Base-by-base conservation (phyloP, 352 stramenopile species). In the Thalassiosira delicatula region DNA sequence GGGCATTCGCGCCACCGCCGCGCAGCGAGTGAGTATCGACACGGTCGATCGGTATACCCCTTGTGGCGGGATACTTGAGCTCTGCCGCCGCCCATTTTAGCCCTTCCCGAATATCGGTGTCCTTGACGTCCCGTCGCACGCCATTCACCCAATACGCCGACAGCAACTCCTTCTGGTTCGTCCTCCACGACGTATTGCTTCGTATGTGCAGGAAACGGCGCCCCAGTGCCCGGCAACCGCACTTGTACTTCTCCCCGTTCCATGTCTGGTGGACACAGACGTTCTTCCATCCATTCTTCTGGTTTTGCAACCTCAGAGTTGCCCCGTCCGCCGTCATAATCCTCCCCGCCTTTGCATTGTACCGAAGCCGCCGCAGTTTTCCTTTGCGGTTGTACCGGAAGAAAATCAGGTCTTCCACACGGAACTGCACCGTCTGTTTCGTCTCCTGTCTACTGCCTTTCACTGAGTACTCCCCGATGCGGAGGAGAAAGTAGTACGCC, bases 21-120 rank as follows among this genome's bases (percentile, higher is more conserved):
- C 66, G 32, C 2, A 83, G 56, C 14, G 74, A 83, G 30, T 76
- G 74, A 8, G 54, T 83, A 37, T 65, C 57, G 3, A 83, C 23
- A 2, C 32, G 2, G 19, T 76, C 67, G 53, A 83, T 71, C 9
- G 59, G 65, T 14, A 83, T 78, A 0, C 74, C 74, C 2, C 57
- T 46, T 2, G 2, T 19, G 7, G 19, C 7, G 0, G 56, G 56
- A 23, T 76, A 82, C 3, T 66, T n/a, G 4, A 77, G 25, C 2
- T 12, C 40, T 19, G 8, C 32, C n/a, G 66, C 67, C 27, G 60
- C 68, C 12, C 27, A 42, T 29, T 77, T 76, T 12, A 78, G 3
- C 2, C 17, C 19, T 32, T 51, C 30, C 33, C 3, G 2, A 9
- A 68, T 68, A 11, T 51, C 19, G 14, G 30, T 44, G 5, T 40